phyloP scores from a whole-genome alignment of 306 rosid genomes.

The Cyclanthera cordifolia region DNA sequence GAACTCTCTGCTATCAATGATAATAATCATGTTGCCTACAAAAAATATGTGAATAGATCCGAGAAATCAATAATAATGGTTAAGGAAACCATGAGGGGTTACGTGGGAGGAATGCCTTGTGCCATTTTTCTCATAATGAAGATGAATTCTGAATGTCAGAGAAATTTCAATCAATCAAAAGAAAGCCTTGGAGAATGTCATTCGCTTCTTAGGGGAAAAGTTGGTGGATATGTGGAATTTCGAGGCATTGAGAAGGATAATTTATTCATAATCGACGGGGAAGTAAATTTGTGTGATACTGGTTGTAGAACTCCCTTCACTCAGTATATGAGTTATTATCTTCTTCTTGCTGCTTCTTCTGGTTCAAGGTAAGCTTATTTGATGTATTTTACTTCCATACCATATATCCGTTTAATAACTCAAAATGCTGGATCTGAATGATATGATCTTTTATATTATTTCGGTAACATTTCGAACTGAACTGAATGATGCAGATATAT shows the following conservation, averaged over 20 bases:
- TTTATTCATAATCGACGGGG: constrained; percentile 18
- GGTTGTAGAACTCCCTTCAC: constrained; percentile 27
- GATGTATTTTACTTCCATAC: background rate
- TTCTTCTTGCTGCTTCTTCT: constrained; percentile 26
- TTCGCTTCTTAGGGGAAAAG: constrained; percentile 20
- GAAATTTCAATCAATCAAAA: background rate
- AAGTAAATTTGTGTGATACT: constrained; percentile 20
- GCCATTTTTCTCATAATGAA: constrained; percentile 20
- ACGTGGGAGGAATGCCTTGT: constrained; percentile 25
- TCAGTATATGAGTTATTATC: constrained; percentile 25
- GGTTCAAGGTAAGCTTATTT: constrained; percentile 21
- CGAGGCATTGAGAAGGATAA: constrained; percentile 22
- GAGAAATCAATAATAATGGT: constrained; percentile 9
- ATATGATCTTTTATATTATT: background rate
- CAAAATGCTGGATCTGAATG: background rate
- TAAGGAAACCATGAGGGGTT: constrained; percentile 26
- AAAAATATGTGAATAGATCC: background rate
- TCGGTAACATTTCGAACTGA: background rate
- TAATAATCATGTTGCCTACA: constrained; percentile 1
- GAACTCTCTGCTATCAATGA: constrained; percentile 1
- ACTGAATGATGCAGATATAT: constrained; percentile 23
- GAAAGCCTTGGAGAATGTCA: constrained; percentile 12
- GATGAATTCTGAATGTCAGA: constrained; percentile 17
- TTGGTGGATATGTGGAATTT: constrained; percentile 25
- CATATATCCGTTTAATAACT: background rate